Conservation (phyloP, 108 stramenopile species). For the Tribonema minus region DNA sequence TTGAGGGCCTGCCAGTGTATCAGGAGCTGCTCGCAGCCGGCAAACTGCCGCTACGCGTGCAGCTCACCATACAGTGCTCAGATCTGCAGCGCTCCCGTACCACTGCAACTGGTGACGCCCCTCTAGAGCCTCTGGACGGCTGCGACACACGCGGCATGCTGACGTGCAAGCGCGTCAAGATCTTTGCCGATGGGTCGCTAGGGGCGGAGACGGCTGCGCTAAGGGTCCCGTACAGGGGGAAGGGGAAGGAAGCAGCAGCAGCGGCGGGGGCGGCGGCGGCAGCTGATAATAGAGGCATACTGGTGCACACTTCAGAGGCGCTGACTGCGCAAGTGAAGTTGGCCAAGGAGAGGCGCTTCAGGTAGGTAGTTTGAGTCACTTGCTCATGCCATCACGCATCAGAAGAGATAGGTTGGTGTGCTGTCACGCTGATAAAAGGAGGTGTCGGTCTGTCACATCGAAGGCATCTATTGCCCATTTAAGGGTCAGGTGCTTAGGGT, state of each 20-base stretch:
- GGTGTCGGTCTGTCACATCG: no score
- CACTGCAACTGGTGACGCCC: background rate
- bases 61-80: background rate
- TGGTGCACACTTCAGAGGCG: constrained; percentile 21
- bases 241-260: no score
- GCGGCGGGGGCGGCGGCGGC: no score
- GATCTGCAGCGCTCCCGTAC: background rate
- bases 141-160: background rate
- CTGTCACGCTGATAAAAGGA: background rate
- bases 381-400: no score
- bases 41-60: background rate
- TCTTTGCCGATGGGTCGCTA: constrained; percentile 52
- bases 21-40: background rate
- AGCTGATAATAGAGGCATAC: constrained; percentile 28
- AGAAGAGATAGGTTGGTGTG: constrained; percentile 5
- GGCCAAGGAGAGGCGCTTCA: no score
- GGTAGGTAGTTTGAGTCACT: no score
- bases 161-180: constrained; percentile 42
- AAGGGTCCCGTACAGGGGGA: constrained; percentile 28
- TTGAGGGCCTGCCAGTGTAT: background rate
- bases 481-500: no score
- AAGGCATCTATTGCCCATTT: no score
- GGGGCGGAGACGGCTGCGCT: constrained; percentile 57
- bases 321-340: no score
- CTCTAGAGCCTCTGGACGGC: background rate